Conservation (phyloP, 1,284 basidiomycete species). For the Anthracocystis walkeri region DNA sequence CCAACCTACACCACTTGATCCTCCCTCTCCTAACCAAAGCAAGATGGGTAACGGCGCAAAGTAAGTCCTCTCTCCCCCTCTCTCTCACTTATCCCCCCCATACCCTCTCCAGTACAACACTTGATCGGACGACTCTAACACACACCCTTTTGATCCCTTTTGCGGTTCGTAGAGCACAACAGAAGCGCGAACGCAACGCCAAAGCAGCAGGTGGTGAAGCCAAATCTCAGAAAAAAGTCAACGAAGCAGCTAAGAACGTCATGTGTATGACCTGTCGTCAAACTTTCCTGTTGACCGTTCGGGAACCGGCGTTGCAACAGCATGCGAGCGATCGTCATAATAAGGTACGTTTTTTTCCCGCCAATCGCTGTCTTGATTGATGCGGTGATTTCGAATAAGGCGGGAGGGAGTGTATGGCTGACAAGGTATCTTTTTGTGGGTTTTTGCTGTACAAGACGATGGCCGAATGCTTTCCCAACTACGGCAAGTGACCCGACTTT, state of each 20-base stretch:
- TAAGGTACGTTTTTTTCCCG: slow-evolving; percentile 62
- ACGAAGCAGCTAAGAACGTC: slow-evolving; percentile 71
- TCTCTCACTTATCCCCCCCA: too few species aligned
- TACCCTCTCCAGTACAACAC: too few species aligned
- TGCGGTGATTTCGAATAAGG: too few species aligned
- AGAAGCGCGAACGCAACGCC: slow-evolving; percentile 68
- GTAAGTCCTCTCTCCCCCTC: slow-evolving; percentile 24
- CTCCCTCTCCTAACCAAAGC: background rate
- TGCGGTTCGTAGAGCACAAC: slow-evolving; percentile 53
- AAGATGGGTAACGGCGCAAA: slow-evolving; percentile 63
- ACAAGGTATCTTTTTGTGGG: too few species aligned
- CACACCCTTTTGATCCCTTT: background rate
- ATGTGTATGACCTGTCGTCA: slow-evolving; percentile 72
- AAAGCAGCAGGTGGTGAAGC: slow-evolving; percentile 57
- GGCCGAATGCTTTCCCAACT: slow-evolving; percentile 51
- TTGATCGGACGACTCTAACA: too few species aligned
- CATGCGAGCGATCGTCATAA: slow-evolving; percentile 62
- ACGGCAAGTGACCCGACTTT: slow-evolving; percentile 20
- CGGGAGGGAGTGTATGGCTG: too few species aligned
- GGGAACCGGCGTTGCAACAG: slow-evolving; percentile 68
- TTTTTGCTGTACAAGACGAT: too few species aligned
- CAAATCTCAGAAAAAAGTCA: slow-evolving; percentile 66
- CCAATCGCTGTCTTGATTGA: too few species aligned
- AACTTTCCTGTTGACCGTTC: slow-evolving; percentile 72
- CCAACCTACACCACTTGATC: background rate